Evolutionary conservation across 2,329 filamentous ascomycete species (phyloP), one percentile per base, ranked within the genome.

Genomic region (Phyllosticta ampelicida): DNA sequence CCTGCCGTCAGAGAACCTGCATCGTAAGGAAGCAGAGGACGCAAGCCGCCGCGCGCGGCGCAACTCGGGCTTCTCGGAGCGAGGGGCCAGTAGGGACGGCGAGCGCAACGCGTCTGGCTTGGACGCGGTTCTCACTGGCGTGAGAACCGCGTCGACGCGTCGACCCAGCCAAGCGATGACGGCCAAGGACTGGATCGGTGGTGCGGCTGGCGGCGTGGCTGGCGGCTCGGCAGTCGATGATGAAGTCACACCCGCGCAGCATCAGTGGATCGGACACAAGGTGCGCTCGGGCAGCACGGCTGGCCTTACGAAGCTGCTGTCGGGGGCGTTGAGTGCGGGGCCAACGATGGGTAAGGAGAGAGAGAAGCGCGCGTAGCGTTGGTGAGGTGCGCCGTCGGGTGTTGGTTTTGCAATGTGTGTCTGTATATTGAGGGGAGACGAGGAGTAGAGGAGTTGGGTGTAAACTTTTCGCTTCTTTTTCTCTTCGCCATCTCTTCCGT

Each of bases 1-100:
- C 1, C 75, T 89, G 1, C 86, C 86, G 0, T 83, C 79, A 9
- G 85, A 87, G 61, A 77, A 78, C n/a, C 69, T 86, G 2, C 79
- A 86, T 56, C 74, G 80, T 62, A 82, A 81, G 59, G 85, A 86
- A 63, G 75, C 77, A 5, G 74, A 74, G 23, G 78, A 83, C 60
- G 77, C 77, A 0, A 75, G 75, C 20, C 72, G 73, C 21, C 69
- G 77, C 9, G 28, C 26, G 4, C 56, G 70, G 4, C 60, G 70
- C 6, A 59, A 61, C 9, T 71, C 68, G 53, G 64, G 61, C 44
- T 62, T 64, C 1, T 44, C 36, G 13, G 36, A 56, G 63, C n/a
- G 66, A 64, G 20, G 28, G 60, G 23, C 28, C 18, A 29, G 60
- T 19, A 26, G 59, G 36, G 16, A 59, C 68, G 20, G 30, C 50